Base-by-base conservation (phyloP, 768 basidiomycete species). In the Chlorophyllum brunneum region DNA sequence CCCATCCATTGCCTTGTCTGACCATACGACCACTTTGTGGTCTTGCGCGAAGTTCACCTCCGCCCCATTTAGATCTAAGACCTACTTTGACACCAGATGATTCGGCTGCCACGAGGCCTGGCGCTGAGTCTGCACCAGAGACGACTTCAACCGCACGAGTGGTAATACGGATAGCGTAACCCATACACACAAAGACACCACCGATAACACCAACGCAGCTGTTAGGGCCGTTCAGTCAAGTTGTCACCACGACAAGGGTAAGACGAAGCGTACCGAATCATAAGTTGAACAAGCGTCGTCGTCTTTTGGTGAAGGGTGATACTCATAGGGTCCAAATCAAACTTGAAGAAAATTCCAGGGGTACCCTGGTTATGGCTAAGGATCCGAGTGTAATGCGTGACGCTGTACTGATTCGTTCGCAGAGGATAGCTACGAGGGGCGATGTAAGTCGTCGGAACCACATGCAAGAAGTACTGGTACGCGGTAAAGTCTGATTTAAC, bases 321-420 rank as follows among this genome's bases (percentile, higher is more conserved):
- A 20, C 80, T 75, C 69, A 98, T 79, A 0, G 95, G 93, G 63
- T 99, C 95, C 31, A 98, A 70, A 54, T 99, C 95, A 65, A 92
- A 98, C 69, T 98, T 97, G 86, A 98, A 97, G 76, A 95, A 98
- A 64, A 98, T 95, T 13, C 91, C 95, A 0, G 95, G 95, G 0
- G 92, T 86, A 5, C 89, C 91, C 13, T 74, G 70, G 57, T 89
- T 82, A 63, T 91, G 88, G 16, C 81, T 72, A 2, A 97, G 71
- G 15, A 80, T 76, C 26, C 90, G 83, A 1, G 80, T 83, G 59
- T 98, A 95, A 68, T 97, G 92, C 0, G 92, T 98, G 4, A 98
- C 95, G 40, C 90, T 91, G 70, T 98, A 98, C 67, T 95, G 91
- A 63, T 89, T 79, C 2, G 91, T 93, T 34, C 78, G 65, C 2